Conservation (phyloP, 345 rosid genomes). For the Syzygium jambos region DNA sequence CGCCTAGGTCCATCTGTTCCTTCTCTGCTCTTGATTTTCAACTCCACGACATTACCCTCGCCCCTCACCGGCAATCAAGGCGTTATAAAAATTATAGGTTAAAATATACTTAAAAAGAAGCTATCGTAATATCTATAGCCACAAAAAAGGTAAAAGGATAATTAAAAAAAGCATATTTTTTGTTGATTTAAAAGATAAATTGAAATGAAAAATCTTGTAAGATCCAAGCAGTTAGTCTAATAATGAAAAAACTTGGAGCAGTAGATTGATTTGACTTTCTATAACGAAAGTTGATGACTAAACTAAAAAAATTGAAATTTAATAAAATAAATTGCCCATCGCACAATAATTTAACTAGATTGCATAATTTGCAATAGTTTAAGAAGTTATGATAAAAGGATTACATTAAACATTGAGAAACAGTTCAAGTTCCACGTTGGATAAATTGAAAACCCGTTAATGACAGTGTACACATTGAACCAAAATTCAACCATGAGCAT, state of each 20-base stretch:
- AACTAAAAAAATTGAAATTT: no score
- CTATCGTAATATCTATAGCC: not conserved
- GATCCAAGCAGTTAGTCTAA: not conserved
- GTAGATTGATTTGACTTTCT: not conserved
- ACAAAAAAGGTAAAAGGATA: not conserved
- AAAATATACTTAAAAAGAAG: not conserved
- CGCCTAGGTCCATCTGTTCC: not conserved
- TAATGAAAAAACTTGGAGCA: not conserved
- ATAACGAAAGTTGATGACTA: not conserved
- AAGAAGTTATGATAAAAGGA: not conserved
- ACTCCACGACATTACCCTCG: not conserved
- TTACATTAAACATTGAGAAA: not conserved
- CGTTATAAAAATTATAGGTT: no score
- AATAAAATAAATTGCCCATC: not conserved
- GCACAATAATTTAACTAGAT: not conserved
- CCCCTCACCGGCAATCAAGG: no score
- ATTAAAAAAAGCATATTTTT: not conserved
- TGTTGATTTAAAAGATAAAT: no score
- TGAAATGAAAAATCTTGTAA: not conserved
- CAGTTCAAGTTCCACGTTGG: not conserved
- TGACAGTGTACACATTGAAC: not conserved
- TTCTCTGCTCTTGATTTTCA: not conserved
- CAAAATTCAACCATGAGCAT: not conserved
- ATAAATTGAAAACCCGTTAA: not conserved
- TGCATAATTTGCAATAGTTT: not conserved